These are phyloP conservation scores for Discostella stelligeroides DNA, from an alignment of 108 stramenopile genomes.

Conservation along the genomic window DNA sequence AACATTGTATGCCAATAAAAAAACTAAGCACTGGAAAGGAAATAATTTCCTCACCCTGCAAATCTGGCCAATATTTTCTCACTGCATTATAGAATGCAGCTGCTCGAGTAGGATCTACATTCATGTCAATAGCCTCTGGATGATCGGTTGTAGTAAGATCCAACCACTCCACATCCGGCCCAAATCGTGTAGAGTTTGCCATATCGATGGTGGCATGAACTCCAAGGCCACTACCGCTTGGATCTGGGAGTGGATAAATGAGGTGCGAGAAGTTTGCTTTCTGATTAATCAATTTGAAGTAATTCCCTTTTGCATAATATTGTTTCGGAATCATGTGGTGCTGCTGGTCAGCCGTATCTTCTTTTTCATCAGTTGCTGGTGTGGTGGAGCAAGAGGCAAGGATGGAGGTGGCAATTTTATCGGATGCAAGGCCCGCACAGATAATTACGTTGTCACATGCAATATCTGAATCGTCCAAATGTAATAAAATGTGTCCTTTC, in stretches of 20 bases:
- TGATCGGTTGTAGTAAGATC: slow-evolving; percentile 21
- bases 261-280: slow-evolving; percentile 69
- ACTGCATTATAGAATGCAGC: slow-evolving; percentile 71
- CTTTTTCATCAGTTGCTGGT: background rate
- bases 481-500: slow-evolving; percentile 25
- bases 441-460: slow-evolving; percentile 68
- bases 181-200: slow-evolving; percentile 68
- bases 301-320: slow-evolving; percentile 85
- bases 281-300: slow-evolving; percentile 68
- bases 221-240: slow-evolving; percentile 69
- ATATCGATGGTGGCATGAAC: slow-evolving; percentile 88
- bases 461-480: slow-evolving; percentile 57
- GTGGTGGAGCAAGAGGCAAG: slow-evolving; percentile 10
- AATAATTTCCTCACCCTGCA: slow-evolving; percentile 45
- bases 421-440: slow-evolving; percentile 69
- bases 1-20: too few species aligned
- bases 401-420: slow-evolving; percentile 49
- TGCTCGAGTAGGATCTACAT: slow-evolving; percentile 52
- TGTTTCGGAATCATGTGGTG: slow-evolving; percentile 60
- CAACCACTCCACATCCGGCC: slow-evolving; percentile 88
- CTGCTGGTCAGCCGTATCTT: background rate
- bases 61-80: slow-evolving; percentile 77
- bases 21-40: too few species aligned
- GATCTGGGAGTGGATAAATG: slow-evolving; percentile 84
- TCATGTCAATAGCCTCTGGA: slow-evolving; percentile 63